These are phyloP conservation scores for Geotrichum macrosporum DNA, from an alignment of 1,139 yeast species.

Conservation along the genomic window DNA sequence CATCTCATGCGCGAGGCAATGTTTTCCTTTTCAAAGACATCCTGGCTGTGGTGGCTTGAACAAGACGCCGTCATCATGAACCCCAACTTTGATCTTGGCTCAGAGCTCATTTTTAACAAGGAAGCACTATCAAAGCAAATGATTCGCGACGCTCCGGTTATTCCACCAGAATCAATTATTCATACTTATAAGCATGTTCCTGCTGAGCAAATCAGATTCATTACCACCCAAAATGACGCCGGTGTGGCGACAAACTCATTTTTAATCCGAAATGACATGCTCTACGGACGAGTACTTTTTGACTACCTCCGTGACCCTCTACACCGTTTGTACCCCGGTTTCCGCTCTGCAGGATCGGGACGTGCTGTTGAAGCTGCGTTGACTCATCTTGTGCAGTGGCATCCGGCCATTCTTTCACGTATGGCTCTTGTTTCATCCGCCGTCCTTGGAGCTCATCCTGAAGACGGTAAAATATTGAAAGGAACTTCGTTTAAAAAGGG, in stretches of 20 bases:
- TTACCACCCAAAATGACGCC: conserved; percentile 60
- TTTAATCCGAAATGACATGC: conserved; percentile 55
- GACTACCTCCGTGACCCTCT: conserved; percentile 70
- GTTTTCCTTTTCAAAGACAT: conserved; percentile 81
- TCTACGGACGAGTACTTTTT: conserved; percentile 56
- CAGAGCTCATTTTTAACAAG: conserved; percentile 47
- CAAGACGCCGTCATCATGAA: conserved; percentile 74
- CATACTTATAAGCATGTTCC: conserved; percentile 64
- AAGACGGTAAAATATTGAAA: conserved; percentile 29
- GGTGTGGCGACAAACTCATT: conserved; percentile 68
- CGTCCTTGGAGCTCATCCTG: conserved; percentile 25
- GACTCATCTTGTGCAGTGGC: conserved; percentile 85
- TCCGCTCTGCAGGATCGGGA: conserved; percentile 54
- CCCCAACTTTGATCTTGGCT: conserved; percentile 50
- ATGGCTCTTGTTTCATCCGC: conserved; percentile 50
- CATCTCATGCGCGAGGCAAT: conserved; percentile 73
- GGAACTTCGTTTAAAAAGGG: conserved; percentile 27
- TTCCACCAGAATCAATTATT: conserved; percentile 52
- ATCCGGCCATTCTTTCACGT: conserved; percentile 69
- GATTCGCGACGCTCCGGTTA: conserved; percentile 58
- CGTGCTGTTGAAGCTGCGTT: conserved; percentile 45
- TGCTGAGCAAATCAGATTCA: conserved; percentile 52
- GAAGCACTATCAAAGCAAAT: conserved; percentile 56
- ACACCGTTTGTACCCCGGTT: conserved; percentile 59
- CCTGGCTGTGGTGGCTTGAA: conserved; percentile 85